Conservation (phyloP, 768 basidiomycete species). For the Suillus paluster region DNA sequence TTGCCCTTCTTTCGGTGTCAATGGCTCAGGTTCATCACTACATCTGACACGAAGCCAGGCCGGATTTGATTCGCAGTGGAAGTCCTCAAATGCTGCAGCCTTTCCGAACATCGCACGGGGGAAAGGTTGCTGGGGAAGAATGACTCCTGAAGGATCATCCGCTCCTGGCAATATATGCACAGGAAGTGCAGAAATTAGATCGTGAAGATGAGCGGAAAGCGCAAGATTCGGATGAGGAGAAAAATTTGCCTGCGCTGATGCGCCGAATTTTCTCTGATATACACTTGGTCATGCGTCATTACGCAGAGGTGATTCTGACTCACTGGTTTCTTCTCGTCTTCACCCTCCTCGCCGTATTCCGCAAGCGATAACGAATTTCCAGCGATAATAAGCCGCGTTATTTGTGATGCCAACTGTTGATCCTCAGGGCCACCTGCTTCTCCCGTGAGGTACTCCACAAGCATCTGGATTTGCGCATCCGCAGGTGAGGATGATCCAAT, state of each 20-base stretch:
- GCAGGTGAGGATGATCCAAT: slow-evolving; percentile 65
- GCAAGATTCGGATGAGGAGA: slow-evolving; percentile 74
- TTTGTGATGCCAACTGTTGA: slow-evolving; percentile 64
- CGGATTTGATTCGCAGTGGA: slow-evolving; percentile 88
- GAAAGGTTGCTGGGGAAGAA: slow-evolving; percentile 92
- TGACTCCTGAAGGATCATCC: slow-evolving; percentile 84
- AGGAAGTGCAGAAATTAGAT: slow-evolving; percentile 78
- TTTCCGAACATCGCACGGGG: slow-evolving; percentile 90
- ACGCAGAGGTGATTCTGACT: slow-evolving; percentile 26
- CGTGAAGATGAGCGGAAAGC: slow-evolving; percentile 71
- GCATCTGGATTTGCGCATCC: slow-evolving; percentile 79
- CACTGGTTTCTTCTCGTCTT: slow-evolving; percentile 62
- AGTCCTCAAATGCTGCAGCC: slow-evolving; percentile 57
- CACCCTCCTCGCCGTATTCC: slow-evolving; percentile 34
- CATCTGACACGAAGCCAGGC: slow-evolving; percentile 74
- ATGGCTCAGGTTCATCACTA: slow-evolving; percentile 29
- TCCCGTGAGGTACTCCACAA: slow-evolving; percentile 89
- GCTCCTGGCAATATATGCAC: slow-evolving; percentile 89
- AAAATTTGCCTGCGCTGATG: slow-evolving; percentile 56
- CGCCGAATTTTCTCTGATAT: slow-evolving; percentile 66
- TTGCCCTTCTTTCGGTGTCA: slow-evolving; percentile 3
- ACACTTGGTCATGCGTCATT: slow-evolving; percentile 18
- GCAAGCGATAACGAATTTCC: slow-evolving; percentile 83
- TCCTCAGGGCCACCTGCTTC: slow-evolving; percentile 78
- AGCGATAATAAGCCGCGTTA: slow-evolving; percentile 86